Base-by-base conservation (phyloP, 257 asterid genomes). In the Lantana camara region DNA sequence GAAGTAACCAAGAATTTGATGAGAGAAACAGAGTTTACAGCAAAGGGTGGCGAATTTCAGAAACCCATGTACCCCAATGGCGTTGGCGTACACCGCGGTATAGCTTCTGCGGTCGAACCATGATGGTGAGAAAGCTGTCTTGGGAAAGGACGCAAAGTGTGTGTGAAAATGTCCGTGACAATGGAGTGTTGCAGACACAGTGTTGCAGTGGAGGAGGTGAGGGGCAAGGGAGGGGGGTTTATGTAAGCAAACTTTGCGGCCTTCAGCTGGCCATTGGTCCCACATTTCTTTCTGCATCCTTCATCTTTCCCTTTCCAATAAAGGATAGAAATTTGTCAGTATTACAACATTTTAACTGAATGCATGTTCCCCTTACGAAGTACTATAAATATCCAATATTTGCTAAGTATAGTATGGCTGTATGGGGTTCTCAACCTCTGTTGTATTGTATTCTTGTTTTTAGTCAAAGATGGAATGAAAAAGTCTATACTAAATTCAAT, bases 41-140 rank as follows among this genome's bases (percentile, higher is more conserved):
- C 23, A 88, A 57, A 7, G 98, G 98, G 73, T 91, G 98, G 78
- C 98, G 98, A 64, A 91, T 91, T 78, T 91, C 98, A 9, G 98
- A 91, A 21, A 91, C 98, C 98, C 98, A 91, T 4, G 98, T 88
- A 3, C 98, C 98, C 98, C 98, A 91, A 55, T 91, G 98, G 63
- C 96, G 85, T 63, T 91, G 98, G 60, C 98, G 88, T 10, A 91
- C 98, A 5, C 98, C 98, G 5, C 98, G 77, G 68, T 77, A 91
- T 13, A 94, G 82, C 44, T 91, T 96, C 47, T 84, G 90, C 8
- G 84, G 79, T 55, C 94, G 73, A 10, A 83, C 90, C 98, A 91
- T 83, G 68, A 63, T 21, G 42, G 53, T 7, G 11, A 12, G 21
- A 51, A 4, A 4, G 5, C 46, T 60, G 29, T 16, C 11, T 7